These are phyloP conservation scores for Sporothrix euskadiensis DNA, from an alignment of 2,329 filamentous ascomycete genomes.

Conservation along the genomic window DNA sequence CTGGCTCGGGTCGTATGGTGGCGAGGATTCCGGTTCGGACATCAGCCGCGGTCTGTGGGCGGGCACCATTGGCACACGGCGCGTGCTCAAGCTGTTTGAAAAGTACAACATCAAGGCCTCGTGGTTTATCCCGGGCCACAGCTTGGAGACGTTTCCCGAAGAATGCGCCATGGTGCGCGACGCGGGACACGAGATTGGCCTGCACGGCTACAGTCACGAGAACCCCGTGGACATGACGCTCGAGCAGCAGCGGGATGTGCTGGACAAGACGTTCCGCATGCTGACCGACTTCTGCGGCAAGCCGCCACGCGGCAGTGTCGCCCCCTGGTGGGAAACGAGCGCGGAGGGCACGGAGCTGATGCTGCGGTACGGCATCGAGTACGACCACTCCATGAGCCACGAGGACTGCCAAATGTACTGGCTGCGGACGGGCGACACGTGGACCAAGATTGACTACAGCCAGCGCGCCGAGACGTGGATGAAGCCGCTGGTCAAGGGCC, in stretches of 20 bases:
- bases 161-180: conserved; percentile 48
- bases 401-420: conserved; percentile 66
- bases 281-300: conserved; percentile 72
- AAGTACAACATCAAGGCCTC: conserved; percentile 70
- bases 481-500: conserved; percentile 62
- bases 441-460: conserved; percentile 68
- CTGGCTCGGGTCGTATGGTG: conserved; percentile 74
- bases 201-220: conserved; percentile 44
- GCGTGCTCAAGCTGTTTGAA: conserved; percentile 68
- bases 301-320: conserved; percentile 69
- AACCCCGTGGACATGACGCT: conserved; percentile 58
- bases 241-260: conserved; percentile 73
- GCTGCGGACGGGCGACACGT: conserved; percentile 62
- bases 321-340: conserved; percentile 73
- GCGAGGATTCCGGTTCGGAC: conserved; percentile 70
- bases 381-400: conserved; percentile 67
- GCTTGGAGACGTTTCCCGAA: conserved; percentile 52
- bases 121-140: conserved; percentile 54
- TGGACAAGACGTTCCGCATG: conserved; percentile 72
- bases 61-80: conserved; percentile 64
- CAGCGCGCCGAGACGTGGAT: conserved; percentile 65
- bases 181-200: conserved; percentile 52
- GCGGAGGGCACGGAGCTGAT: conserved; percentile 66
- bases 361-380: conserved; percentile 67
- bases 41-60: conserved; percentile 70